These are phyloP conservation scores for Crithidia fasciculata DNA, from an alignment of 208 protist genomes.

Conservation along the genomic window DNA sequence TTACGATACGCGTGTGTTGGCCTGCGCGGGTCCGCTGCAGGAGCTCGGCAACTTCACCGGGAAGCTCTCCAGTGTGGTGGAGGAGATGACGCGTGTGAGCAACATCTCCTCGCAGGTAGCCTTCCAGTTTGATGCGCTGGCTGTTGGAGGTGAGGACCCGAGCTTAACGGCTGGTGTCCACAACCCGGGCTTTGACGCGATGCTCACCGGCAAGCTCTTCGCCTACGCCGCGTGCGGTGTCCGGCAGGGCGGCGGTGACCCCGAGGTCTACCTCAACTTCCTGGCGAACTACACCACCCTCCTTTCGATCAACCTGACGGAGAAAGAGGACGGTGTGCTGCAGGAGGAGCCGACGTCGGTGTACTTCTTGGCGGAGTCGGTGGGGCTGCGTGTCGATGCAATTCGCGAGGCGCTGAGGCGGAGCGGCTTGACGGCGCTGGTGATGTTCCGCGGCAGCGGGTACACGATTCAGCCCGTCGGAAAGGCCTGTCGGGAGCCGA, in stretches of 20 bases:
- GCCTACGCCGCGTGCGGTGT: slow-evolving; percentile 39
- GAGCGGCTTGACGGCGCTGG: slow-evolving; percentile 7
- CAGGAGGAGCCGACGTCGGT: slow-evolving; percentile 24
- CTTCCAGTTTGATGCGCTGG: slow-evolving; percentile 19
- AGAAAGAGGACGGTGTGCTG: slow-evolving; percentile 16
- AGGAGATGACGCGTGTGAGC: slow-evolving; percentile 30
- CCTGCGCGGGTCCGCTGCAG: slow-evolving; percentile 45
- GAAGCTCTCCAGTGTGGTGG: slow-evolving; percentile 40
- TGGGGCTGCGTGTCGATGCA: slow-evolving; percentile 28
- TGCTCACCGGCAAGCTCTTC: slow-evolving; percentile 66
- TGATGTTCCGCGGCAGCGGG: slow-evolving; percentile 22
- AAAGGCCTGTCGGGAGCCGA: not conserved
- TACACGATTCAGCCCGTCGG: slow-evolving; percentile 40
- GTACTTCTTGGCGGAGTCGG: slow-evolving; percentile 23
- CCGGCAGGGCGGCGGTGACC: not conserved
- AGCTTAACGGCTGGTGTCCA: slow-evolving; percentile 17
- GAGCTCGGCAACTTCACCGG: slow-evolving; percentile 46
- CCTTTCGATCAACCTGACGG: slow-evolving; percentile 24
- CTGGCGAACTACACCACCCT: slow-evolving; percentile 27
- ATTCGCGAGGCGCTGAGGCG: slow-evolving; percentile 18
- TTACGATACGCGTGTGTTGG: slow-evolving; percentile 72
- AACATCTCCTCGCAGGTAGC: slow-evolving; percentile 8
- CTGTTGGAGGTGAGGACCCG: slow-evolving; percentile 15
- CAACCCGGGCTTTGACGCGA: slow-evolving; percentile 61
- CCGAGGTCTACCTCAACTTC: slow-evolving; percentile 21